phyloP scores from a whole-genome alignment of 371 early-diverging fungal species.

The Mortierella sp. region DNA sequence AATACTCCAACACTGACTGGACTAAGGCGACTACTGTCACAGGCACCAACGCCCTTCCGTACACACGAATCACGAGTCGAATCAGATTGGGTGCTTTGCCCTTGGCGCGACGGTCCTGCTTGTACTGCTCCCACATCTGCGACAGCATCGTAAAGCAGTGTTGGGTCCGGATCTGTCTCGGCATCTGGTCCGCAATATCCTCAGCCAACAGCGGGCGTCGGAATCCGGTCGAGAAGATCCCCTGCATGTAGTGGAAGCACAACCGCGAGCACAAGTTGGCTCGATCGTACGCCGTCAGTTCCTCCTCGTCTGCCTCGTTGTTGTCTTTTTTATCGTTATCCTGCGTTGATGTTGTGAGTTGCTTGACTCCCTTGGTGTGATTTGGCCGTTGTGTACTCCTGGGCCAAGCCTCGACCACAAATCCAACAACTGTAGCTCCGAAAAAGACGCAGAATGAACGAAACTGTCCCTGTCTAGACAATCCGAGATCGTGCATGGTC shows the following conservation, averaged over 20 bases:
- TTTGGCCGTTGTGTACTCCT: neutral
- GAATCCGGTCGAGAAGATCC: slow-evolving; percentile 28
- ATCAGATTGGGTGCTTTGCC: slow-evolving; percentile 3
- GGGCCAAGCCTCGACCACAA: slow-evolving; percentile 43
- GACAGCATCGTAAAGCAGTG: slow-evolving; percentile 22
- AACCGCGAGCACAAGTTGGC: slow-evolving; percentile 46
- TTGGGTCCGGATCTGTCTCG: slow-evolving; percentile 12
- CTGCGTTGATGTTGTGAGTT: too few species aligned
- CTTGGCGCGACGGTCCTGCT: neutral
- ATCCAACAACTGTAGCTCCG: slow-evolving; percentile 8
- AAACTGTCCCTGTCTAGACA: slow-evolving; percentile 22
- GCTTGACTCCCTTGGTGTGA: neutral
- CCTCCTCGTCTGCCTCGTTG: neutral
- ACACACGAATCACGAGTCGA: neutral
- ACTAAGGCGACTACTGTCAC: neutral
- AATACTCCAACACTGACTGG: slow-evolving; percentile 8
- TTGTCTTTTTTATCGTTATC: too few species aligned
- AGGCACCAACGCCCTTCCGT: neutral
- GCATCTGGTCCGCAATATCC: slow-evolving; percentile 49
- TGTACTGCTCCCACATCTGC: slow-evolving; percentile 12
- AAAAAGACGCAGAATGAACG: slow-evolving; percentile 41
- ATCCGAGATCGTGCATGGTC: slow-evolving; percentile 19
- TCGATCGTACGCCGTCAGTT: slow-evolving; percentile 37
- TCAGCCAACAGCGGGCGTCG: slow-evolving; percentile 17
- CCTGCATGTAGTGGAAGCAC: slow-evolving; percentile 40